Base-by-base conservation (phyloP, 257 asterid species). In the Nyctanthes arbortristis region DNA sequence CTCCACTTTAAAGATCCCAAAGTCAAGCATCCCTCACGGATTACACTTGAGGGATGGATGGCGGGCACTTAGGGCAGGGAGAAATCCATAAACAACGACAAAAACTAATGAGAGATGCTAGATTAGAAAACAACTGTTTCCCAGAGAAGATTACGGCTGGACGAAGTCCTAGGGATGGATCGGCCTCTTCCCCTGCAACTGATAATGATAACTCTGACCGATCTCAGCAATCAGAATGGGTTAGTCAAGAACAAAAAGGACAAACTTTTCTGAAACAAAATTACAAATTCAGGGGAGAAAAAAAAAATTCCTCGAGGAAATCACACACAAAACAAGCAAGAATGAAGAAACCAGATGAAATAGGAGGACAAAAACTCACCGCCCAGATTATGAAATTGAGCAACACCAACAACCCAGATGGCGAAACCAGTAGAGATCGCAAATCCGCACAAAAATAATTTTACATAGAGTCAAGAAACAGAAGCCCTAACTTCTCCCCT, bases 361-460 rank as follows among this genome's bases (percentile, higher is more conserved):
- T 63, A 67, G 29, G n/a, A n/a, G 37, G 59, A 28, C 62, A 64
- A 55, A 37, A 75, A 74, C 75, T 40, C 35, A 78, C 80, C 75
- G 66, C 81, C 73, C 84, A 74, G 79, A 73, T 59, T 83, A 52
- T 72, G 77, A 78, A 75, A 22, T 27, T 5, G 63, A 67, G 71
- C 67, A 69, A 73, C 73, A 63, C 16, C 66, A 65, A 68, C 67
- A 71, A 66, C 80, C 79, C 86, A 68, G 85, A 82, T 43, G 87
- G 33, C 56, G 81, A 68, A 82, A 76, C 69, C 80, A 66, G 47
- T 72, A 47, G 75, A 77, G 85, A 82, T 79, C 89, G 80, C 78
- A 54, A 66, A 72, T 82, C 68, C 9, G 43, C 78, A 76, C 78
- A 72, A 7, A 70, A 67, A 69, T 60, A 57, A 49, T 67, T 59